A percentile compares a stretch with the other conserved stretches of the same genome.
These are phyloP conservation scores for Boletus albobrunnescens DNA, from an alignment of 1,284 basidiomycete species.

Conservation along the genomic window DNA sequence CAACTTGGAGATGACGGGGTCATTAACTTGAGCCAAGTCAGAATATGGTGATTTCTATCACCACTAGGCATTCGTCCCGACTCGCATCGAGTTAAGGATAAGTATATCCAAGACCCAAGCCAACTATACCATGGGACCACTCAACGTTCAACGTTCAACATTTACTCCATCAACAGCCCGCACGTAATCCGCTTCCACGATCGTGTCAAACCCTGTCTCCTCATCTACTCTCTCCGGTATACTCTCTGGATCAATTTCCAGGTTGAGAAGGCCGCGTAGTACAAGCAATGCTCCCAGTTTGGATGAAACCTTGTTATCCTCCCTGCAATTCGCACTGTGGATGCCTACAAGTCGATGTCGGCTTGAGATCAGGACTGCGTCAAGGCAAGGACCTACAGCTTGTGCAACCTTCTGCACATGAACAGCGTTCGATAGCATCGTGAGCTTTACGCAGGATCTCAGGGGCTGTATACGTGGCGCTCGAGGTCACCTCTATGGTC, in stretches of 20 bases:
- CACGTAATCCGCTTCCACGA: constrained; percentile 53
- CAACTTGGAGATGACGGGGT: background rate
- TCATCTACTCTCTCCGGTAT: constrained; percentile 36
- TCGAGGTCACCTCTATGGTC: background rate
- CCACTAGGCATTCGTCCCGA: no score
- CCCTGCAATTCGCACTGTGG: constrained; percentile 57
- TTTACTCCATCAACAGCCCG: constrained; percentile 44
- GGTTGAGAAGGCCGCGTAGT: constrained; percentile 56
- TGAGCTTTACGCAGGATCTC: constrained; percentile 64
- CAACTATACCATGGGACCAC: background rate
- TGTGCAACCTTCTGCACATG: constrained; percentile 70
- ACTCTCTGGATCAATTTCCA: constrained; percentile 47
- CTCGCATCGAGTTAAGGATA: no score
- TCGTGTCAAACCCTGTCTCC: constrained; percentile 41
- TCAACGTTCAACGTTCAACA: constrained; percentile 38
- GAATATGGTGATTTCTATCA: no score
- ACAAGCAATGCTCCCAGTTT: constrained; percentile 72
- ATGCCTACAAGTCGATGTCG: constrained; percentile 45
- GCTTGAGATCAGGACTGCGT: background rate
- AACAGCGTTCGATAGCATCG: constrained; percentile 61
- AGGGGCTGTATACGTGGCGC: constrained; percentile 1
- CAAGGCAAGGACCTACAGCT: constrained; percentile 50
- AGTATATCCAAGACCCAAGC: no score
- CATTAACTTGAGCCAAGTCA: no score
- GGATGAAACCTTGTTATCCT: constrained; percentile 63